A percentile compares a stretch with the other conserved stretches of the same genome.
Evolutionary conservation across 2,329 filamentous ascomycete genomes (phyloP).

Genomic region (Fusarium lyarnte): DNA sequence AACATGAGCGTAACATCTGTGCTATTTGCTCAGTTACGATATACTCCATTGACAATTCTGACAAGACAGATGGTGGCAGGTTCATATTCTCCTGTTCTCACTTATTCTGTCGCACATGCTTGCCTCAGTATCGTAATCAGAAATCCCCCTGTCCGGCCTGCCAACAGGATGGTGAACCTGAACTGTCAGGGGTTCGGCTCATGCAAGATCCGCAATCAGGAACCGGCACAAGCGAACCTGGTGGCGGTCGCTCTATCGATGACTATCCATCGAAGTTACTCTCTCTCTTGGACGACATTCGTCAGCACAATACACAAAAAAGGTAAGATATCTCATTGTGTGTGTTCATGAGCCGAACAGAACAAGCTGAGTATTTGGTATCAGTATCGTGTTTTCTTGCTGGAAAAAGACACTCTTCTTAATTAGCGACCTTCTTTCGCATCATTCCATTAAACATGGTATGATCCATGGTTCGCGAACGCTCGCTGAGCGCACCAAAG

Average conservation of each 20-base stretch:
- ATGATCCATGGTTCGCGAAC: background rate
- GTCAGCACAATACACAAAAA: background rate
- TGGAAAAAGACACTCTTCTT: background rate
- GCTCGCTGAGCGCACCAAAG: background rate
- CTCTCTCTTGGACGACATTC: background rate
- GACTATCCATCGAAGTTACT: background rate
- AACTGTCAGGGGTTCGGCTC: fast-evolving
- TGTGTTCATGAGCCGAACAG: no score
- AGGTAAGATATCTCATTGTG: background rate
- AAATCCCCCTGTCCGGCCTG: background rate
- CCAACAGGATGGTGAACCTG: background rate
- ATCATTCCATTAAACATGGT: background rate
- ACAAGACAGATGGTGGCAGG: background rate
- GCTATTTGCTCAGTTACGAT: background rate
- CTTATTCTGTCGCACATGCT: background rate
- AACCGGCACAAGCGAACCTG: background rate
- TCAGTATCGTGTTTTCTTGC: background rate
- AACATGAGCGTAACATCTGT: background rate
- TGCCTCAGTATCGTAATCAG: background rate
- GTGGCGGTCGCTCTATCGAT: fast-evolving
- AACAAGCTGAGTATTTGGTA: fast-evolving
- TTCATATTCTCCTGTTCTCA: background rate
- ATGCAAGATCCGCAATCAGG: fast-evolving
- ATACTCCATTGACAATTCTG: background rate
- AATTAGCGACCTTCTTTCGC: background rate